These are phyloP conservation scores for Pseudogymnoascus sp. DNA, from an alignment of 2,329 filamentous ascomycete species.

Conservation along the genomic window DNA sequence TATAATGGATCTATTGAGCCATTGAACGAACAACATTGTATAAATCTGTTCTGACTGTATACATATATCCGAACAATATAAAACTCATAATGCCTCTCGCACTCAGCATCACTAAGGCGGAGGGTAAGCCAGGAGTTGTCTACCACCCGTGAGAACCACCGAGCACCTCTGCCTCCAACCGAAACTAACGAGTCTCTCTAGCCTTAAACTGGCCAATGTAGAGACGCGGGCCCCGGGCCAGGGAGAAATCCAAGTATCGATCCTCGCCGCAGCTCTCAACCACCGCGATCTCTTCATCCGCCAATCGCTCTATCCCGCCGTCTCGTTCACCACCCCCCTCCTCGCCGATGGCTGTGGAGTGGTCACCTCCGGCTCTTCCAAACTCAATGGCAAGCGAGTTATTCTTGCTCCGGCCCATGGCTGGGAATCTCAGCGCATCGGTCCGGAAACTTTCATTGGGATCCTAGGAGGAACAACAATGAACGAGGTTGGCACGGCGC, in stretches of 20 bases:
- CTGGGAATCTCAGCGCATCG: conserved; percentile 64
- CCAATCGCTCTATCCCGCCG: conserved; percentile 81
- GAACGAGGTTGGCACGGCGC: conserved; percentile 59
- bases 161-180: conserved; percentile 13
- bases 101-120: conserved; percentile 49
- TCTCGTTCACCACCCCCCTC: conserved; percentile 69
- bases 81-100: conserved; percentile 21
- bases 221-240: conserved; percentile 55
- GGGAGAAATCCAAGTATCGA: conserved; percentile 62
- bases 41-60: background rate
- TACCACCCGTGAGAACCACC: conserved; percentile 60
- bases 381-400: conserved; percentile 57
- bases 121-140: conserved; percentile 79
- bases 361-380: conserved; percentile 49
- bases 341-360: conserved; percentile 75
- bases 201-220: conserved; percentile 51
- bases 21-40: background rate
- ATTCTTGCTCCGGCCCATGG: conserved; percentile 69
- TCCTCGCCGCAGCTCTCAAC: conserved; percentile 78
- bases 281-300: conserved; percentile 94
- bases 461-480: conserved; percentile 62
- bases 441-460: conserved; percentile 61
- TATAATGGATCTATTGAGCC: background rate
- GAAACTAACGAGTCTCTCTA: conserved; percentile 32
- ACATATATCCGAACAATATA: conserved; percentile 1